Base-by-base conservation (phyloP, 345 rosid species). In the Fremontodendron californicum region DNA sequence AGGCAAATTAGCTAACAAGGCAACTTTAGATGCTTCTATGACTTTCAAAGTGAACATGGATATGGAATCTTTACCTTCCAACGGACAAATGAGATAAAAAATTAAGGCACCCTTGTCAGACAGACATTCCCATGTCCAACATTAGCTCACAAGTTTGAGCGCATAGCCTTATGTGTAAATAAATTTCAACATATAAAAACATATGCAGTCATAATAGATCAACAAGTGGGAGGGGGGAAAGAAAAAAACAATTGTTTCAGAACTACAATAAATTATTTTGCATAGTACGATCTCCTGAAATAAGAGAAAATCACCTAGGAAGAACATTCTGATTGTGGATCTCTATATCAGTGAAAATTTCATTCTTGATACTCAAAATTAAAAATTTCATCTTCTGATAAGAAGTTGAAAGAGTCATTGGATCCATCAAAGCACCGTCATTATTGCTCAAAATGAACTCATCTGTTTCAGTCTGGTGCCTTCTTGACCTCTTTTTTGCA, bases 381-480 rank as follows among this genome's bases (percentile, higher is more conserved):
- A 96, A 83, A 63, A 88, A 84, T 75, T 88, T 89, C 98, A 93
- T 90, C 91, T 90, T 93, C 83, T 85, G 92, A 79, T 96, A 96
- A 75, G 92, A 86, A 71, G 88, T 83, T 60, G 87, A 76, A 83
- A 85, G 81, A 68, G 80, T 82, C 75, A 87, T 75, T 0, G 86
- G 83, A 81, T 92, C 93, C 74, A 75, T 80, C 78, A 82, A 84
- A 73, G 78, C 75, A 71, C 82, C 82, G 52, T 87, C 96, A 70
- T 73, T 85, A 76, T 78, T 91, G 83, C 81, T 84, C 68, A 79
- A 52, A 79, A 88, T 86, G 85, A 85, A 85, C 74, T 96, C 97
- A 73, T 92, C 96, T 60, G 97, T 92, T 85, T 91, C 97, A 46
- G 88, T 63, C 81, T 90, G 84, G 80, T 89, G 93, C 80, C 93